These are phyloP conservation scores for Calonectria leucothoes DNA, from an alignment of 2,329 filamentous ascomycete species.

Conservation along the genomic window DNA sequence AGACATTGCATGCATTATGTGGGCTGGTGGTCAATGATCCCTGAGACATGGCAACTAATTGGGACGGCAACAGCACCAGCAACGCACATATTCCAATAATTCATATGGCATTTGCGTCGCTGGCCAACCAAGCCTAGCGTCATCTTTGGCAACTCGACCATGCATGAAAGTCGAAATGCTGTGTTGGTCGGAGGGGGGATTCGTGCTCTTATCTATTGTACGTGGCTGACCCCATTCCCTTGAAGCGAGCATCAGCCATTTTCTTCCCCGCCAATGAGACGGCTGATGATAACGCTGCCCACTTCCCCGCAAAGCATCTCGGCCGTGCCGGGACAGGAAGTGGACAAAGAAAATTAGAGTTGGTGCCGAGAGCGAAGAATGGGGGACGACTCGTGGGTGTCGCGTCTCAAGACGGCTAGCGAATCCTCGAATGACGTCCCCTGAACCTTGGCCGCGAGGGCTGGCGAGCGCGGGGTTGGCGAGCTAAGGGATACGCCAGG, in stretches of 20 bases:
- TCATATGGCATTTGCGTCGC: neutral
- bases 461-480: neutral
- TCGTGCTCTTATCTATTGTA: neutral
- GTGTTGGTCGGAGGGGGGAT: neutral
- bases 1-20: neutral
- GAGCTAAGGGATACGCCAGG: neutral
- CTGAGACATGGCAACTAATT: neutral
- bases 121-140: too few species aligned
- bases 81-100: neutral
- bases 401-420: neutral
- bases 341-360: neutral
- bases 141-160: too few species aligned
- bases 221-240: neutral
- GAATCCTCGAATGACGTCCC: neutral
- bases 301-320: conserved; percentile 6
- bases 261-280: neutral
- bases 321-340: neutral
- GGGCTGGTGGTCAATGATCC: neutral
- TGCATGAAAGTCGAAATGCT: neutral
- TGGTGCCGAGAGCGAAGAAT: neutral
- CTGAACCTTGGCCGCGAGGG: neutral
- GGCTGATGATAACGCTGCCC: neutral
- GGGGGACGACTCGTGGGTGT: neutral
- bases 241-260: neutral
- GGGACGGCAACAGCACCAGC: too few species aligned